These are phyloP conservation scores for Talaromyces sp. DNA, from an alignment of 2,329 filamentous ascomycete species.

Conservation along the genomic window DNA sequence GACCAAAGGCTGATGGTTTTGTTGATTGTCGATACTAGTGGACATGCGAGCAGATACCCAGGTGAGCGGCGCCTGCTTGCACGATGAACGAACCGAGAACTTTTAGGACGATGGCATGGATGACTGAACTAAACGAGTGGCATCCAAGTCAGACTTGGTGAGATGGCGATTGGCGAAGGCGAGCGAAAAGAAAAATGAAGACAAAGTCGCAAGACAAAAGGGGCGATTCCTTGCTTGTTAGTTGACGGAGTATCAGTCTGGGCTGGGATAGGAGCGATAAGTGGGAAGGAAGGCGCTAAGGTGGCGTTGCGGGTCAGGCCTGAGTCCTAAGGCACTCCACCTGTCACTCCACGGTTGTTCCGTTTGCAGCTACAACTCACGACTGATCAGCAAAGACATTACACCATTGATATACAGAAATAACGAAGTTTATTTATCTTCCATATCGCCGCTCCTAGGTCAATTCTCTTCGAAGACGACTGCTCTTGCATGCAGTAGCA, in stretches of 20 bases:
- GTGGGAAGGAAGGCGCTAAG: background rate
- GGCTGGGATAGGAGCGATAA: background rate
- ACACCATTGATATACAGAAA: background rate
- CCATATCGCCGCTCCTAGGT: background rate
- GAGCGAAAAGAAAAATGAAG: background rate
- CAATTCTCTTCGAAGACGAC: background rate
- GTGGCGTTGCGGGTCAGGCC: constrained; percentile 3
- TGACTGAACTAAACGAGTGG: constrained; percentile 5
- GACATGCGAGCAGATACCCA: constrained; percentile 49
- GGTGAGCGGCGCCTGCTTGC: constrained; percentile 5
- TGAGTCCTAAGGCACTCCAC: constrained; percentile 1
- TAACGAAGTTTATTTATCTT: background rate
- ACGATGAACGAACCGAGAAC: background rate
- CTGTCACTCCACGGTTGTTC: background rate
- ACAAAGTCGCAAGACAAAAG: constrained; percentile 2
- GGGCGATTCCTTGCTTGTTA: constrained; percentile 3
- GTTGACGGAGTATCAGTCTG: background rate
- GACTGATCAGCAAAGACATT: background rate
- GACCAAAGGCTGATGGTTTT: constrained; percentile 51
- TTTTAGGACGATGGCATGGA: background rate
- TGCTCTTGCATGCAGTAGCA: constrained; percentile 1
- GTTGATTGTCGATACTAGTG: constrained; percentile 51
- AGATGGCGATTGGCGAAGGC: background rate
- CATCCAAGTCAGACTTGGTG: constrained; percentile 7
- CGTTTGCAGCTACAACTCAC: background rate